A percentile compares a stretch with the other conserved stretches of the same genome.
Conservation (phyloP, 2,329 filamentous ascomycete species). For the Aspergillus ochraceus region DNA sequence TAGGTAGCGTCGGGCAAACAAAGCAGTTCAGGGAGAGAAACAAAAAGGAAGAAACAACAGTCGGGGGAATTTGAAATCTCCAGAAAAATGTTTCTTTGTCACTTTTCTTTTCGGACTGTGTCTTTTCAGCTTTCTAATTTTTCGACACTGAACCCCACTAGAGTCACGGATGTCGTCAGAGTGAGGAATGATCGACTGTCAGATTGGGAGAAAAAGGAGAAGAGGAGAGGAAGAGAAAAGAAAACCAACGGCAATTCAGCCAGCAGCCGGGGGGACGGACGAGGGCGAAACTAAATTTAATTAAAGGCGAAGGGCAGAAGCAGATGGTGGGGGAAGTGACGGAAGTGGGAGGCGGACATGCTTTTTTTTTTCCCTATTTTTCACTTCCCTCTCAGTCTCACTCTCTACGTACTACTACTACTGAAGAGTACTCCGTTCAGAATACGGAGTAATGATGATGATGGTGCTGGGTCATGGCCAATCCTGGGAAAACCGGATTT, state of each 20-base stretch:
- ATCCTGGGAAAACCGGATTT: neutral
- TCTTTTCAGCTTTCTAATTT: neutral
- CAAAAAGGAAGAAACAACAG: neutral
- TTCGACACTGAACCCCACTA: neutral
- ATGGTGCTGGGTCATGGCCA: neutral
- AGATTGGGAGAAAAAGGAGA: neutral
- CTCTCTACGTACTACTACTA: no score
- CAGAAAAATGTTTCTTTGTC: neutral
- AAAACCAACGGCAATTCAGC: neutral
- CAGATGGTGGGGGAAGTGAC: constrained; percentile 1
- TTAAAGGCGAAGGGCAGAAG: neutral
- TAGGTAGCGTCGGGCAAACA: neutral
- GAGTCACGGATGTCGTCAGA: neutral
- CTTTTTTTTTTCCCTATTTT: no score
- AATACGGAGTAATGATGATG: neutral
- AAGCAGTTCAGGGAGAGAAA: neutral
- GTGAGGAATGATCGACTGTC: neutral
- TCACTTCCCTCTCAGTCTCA: no score
- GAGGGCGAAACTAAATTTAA: constrained; percentile 6
- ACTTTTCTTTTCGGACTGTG: neutral
- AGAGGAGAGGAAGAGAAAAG: neutral
- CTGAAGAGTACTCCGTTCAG: no score
- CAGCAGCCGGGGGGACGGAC: constrained; percentile 1
- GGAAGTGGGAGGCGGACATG: constrained; percentile 1
- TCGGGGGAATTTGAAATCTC: neutral